Base-by-base conservation (phyloP, 2,329 filamentous ascomycete genomes). In the Seiridium cupressi region DNA sequence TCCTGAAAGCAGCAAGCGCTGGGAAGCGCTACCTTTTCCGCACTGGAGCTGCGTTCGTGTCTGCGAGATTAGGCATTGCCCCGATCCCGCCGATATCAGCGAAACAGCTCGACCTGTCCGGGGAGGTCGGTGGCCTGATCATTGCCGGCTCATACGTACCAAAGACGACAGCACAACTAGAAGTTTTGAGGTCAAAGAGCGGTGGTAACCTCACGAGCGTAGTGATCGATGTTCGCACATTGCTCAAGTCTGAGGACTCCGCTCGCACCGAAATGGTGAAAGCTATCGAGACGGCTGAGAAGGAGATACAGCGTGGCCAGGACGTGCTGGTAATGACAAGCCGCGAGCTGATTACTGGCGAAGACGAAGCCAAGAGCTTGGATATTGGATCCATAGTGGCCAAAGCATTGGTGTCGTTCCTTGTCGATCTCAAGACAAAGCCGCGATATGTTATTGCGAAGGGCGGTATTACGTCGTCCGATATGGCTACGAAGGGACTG, bases 301-400 rank as follows among this genome's bases (percentile, higher is more conserved):
- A 70, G 0, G 65, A 77, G 47, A 75, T 86, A 5, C 64, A 67
- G 2, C 64, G 72, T 2, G 82, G 82, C 0, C 74, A 78, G 44
- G 84, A 87, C 55, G 82, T 85, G 1, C 72, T 87, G 0, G 72
- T 87, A 40, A 87, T 87, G 84, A 87, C 85, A 0, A 84, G 81
- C 44, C 76, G 84, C 0, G 76, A 79, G 42, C 70, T 87, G 0
- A 74, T 87, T 13, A 77, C 72, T 0, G 81, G 81, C 0, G 68
- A 68, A 0, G 81, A 86, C 61, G 82, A 80, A 40, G 70, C 77
- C 2, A 77, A 78, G 11, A 84, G 79, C 49, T 69, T 87, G 9
- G 76, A 80, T n/a, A 85, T 87, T 58, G 83, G 84, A 0, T 75
- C 78, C 1, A 76, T 74, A 0, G 78, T 87, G 8, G 84, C 84